These are phyloP conservation scores for Mycena albidolilacea DNA, from an alignment of 768 basidiomycete species.

Conservation along the genomic window DNA sequence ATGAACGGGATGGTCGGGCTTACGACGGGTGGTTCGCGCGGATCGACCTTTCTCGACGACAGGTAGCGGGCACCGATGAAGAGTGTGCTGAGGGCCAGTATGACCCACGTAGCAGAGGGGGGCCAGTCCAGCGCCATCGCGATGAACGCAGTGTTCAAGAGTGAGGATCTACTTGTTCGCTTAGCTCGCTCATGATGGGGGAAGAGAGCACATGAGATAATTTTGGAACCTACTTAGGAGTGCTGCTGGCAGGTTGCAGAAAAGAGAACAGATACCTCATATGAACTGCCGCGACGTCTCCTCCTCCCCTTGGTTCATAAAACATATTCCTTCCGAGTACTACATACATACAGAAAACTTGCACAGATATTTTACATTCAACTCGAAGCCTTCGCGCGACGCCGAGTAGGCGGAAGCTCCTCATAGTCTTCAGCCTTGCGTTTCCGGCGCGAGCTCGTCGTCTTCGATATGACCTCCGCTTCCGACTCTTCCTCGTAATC, in stretches of 20 bases:
- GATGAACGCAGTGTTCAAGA: not conserved
- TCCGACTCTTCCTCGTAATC: constrained; percentile 11
- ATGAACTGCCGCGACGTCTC: too few relatives aligned
- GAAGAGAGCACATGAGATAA: too few relatives aligned
- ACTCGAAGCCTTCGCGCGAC: constrained; percentile 28
- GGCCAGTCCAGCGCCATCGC: not conserved
- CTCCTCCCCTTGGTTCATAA: too few relatives aligned
- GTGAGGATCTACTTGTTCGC: not conserved
- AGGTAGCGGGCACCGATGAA: not conserved
- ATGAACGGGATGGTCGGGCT: constrained; percentile 24
- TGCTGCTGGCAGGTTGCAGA: too few relatives aligned
- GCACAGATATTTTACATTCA: not conserved
- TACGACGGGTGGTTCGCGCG: constrained; percentile 32
- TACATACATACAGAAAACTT: not conserved
- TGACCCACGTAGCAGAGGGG: not conserved
- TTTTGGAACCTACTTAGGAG: too few relatives aligned
- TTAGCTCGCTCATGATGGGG: too few relatives aligned
- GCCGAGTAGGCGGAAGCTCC: constrained; percentile 37
- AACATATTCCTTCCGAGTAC: not conserved
- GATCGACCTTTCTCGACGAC: constrained; percentile 9
- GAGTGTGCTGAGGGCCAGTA: not conserved
- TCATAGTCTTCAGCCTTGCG: constrained; percentile 41
- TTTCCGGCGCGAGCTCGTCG: constrained; percentile 38
- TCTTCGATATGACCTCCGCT: constrained; percentile 40
- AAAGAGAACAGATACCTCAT: too few relatives aligned